Evolutionary conservation across 257 asterid genomes (phyloP).

Genomic region (Echium plantagineum): DNA sequence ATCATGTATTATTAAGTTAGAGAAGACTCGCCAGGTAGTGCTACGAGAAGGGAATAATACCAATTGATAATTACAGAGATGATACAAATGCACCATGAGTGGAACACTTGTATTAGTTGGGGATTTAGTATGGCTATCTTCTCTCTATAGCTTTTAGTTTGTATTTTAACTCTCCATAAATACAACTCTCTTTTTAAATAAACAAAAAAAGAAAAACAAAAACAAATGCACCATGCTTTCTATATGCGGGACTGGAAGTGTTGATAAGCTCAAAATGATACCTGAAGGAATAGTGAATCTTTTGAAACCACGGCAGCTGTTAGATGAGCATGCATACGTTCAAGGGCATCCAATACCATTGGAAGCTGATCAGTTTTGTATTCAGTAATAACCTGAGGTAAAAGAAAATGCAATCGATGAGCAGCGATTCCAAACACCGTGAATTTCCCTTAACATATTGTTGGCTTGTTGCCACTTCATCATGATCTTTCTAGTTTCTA

Average conservation of each 20-base stretch:
- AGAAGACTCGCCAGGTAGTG: no score
- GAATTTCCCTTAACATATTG: background rate
- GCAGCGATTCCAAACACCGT: background rate
- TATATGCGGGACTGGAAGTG: no score
- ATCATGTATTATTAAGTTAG: no score
- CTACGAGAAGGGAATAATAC: no score
- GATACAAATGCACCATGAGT: background rate
- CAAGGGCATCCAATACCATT: slow-evolving; percentile 56
- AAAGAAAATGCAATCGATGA: background rate
- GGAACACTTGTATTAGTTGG: no score
- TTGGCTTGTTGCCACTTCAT: background rate
- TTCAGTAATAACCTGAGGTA: slow-evolving; percentile 55
- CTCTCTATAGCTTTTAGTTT: no score
- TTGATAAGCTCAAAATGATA: slow-evolving; percentile 5
- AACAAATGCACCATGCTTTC: background rate
- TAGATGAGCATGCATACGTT: slow-evolving; percentile 87
- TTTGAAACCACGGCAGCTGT: slow-evolving; percentile 96
- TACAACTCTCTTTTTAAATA: no score
- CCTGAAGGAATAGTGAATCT: slow-evolving; percentile 68
- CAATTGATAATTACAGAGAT: background rate
- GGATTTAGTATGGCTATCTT: no score
- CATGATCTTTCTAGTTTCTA: background rate
- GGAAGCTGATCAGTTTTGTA: slow-evolving; percentile 62
- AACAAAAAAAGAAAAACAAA: no score
- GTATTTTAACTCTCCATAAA: no score